Conservation (phyloP, 2,329 filamentous ascomycete species). For the Corynespora cassiicola region DNA sequence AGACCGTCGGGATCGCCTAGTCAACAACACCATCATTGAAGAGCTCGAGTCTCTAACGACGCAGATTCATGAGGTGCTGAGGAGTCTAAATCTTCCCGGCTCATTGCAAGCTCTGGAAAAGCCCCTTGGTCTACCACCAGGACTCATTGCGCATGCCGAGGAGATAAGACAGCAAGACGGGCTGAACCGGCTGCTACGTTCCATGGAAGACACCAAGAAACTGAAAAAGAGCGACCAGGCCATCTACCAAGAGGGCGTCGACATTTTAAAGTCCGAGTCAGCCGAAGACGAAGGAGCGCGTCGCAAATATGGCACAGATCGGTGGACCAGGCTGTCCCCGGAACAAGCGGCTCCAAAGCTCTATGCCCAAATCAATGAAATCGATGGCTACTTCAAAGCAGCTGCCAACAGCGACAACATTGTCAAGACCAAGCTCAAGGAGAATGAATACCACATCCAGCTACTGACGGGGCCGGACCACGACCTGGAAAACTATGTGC, state of each 20-base stretch:
- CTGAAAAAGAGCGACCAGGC: slow-evolving; percentile 80
- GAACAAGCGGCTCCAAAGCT: slow-evolving; percentile 74
- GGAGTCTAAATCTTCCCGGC: slow-evolving; percentile 86
- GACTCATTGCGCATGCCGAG: slow-evolving; percentile 86
- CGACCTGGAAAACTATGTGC: slow-evolving; percentile 86
- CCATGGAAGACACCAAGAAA: slow-evolving; percentile 88
- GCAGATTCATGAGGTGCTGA: slow-evolving; percentile 77
- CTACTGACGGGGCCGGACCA: slow-evolving; percentile 81
- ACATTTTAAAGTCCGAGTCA: slow-evolving; percentile 78
- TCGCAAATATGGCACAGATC: slow-evolving; percentile 81
- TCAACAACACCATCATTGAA: slow-evolving; percentile 86
- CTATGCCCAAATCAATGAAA: slow-evolving; percentile 76
- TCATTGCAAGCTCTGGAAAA: slow-evolving; percentile 95
- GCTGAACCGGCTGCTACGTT: slow-evolving; percentile 75
- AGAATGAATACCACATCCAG: slow-evolving; percentile 75
- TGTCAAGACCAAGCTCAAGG: slow-evolving; percentile 79
- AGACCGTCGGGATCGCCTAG: slow-evolving; percentile 85
- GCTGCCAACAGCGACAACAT: slow-evolving; percentile 71
- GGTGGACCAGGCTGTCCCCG: slow-evolving; percentile 78
- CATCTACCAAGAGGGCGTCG: slow-evolving; percentile 82
- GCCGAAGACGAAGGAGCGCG: slow-evolving; percentile 81
- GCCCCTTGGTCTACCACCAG: slow-evolving; percentile 86
- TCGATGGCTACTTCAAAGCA: slow-evolving; percentile 84
- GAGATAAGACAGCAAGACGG: slow-evolving; percentile 93
- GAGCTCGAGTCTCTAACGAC: slow-evolving; percentile 83